phyloP scores from a whole-genome alignment of 345 rosid species.

The Arabidopsis arenosa region DNA sequence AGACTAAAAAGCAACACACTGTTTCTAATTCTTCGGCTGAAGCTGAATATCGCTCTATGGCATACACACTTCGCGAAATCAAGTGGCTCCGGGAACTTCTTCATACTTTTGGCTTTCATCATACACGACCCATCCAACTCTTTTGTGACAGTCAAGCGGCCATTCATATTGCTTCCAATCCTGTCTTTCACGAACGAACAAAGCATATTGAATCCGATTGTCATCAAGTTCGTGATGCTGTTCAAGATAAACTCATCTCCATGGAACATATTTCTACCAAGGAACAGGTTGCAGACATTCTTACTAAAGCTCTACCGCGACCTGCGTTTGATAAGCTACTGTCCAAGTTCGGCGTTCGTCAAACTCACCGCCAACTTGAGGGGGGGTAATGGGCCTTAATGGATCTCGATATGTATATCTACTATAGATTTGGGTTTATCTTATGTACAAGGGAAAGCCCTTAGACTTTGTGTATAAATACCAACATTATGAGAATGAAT shows the following conservation, averaged over 20 bases:
- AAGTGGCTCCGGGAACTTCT: neutral
- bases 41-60: neutral
- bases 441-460: too few relatives aligned
- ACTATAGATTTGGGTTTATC: too few relatives aligned
- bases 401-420: slow-evolving; percentile 1
- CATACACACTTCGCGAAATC: neutral
- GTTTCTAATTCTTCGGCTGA: neutral
- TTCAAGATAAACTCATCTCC: neutral
- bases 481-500: too few relatives aligned
- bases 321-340: neutral
- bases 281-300: neutral
- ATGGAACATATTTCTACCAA: neutral
- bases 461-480: too few relatives aligned
- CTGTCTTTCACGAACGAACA: neutral
- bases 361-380: neutral
- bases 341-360: neutral
- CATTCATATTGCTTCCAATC: neutral
- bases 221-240: neutral
- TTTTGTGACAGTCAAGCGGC: neutral
- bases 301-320: neutral
- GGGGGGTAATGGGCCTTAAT: neutral
- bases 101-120: too few relatives aligned
- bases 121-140: neutral
- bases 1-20: neutral
- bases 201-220: neutral